These are phyloP conservation scores for Peronosclerospora sorghi DNA, from an alignment of 352 stramenopile genomes.

Conservation along the genomic window DNA sequence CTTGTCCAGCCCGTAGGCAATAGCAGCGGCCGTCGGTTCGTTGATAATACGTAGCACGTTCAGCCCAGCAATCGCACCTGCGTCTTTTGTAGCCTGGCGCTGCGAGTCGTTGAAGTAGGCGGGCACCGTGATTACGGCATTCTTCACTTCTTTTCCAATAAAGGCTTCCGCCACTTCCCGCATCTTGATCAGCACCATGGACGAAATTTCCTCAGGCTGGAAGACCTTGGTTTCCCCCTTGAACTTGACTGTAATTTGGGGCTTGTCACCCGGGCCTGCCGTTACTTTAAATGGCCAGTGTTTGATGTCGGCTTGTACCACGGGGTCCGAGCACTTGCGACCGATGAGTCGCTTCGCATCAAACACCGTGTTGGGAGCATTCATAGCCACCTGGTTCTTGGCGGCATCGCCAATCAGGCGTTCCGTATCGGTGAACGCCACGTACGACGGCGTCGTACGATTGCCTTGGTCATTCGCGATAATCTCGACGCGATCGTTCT, in stretches of 20 bases:
- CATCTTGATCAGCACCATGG: constrained; percentile 73
- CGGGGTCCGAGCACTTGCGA: constrained; percentile 85
- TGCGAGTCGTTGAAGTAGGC: too few species aligned
- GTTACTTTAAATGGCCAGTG: too few species aligned
- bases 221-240: constrained; percentile 59
- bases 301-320: constrained; percentile 78
- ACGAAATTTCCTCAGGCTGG: constrained; percentile 69
- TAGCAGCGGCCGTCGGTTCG: constrained; percentile 91
- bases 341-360: too few species aligned
- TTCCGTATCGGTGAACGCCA: too few species aligned
- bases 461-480: too few species aligned
- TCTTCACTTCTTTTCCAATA: constrained; percentile 47
- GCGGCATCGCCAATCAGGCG: too few species aligned
- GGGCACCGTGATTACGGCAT: constrained; percentile 92
- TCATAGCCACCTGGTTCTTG: constrained; percentile 88
- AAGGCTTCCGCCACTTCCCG: constrained; percentile 48
- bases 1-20: constrained; percentile 90
- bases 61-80: too few species aligned
- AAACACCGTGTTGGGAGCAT: constrained; percentile 91
- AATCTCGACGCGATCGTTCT: too few species aligned
- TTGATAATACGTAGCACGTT: too few species aligned
- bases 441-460: too few species aligned
- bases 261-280: constrained; percentile 51
- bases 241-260: constrained; percentile 64
- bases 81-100: too few species aligned